These are phyloP conservation scores for Metarhizium humberi DNA, from an alignment of 2,329 filamentous ascomycete genomes.

Conservation along the genomic window DNA sequence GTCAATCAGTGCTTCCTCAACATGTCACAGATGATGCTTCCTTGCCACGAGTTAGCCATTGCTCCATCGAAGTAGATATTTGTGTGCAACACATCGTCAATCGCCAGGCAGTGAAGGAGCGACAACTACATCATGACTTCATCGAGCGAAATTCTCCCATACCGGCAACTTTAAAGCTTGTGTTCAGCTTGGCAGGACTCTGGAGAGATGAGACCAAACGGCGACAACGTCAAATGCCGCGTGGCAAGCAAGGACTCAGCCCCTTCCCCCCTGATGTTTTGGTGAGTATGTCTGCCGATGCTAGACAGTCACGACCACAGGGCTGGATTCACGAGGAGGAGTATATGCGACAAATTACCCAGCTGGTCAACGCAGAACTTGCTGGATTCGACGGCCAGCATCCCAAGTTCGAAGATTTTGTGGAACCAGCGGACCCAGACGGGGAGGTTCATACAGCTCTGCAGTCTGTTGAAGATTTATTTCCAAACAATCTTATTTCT, in stretches of 20 bases:
- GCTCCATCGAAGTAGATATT: constrained; percentile 81
- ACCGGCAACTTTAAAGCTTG: constrained; percentile 64
- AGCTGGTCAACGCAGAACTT: constrained; percentile 57
- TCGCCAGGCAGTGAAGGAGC: constrained; percentile 61
- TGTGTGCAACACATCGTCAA: constrained; percentile 85
- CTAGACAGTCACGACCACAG: constrained; percentile 60
- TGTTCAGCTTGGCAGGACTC: constrained; percentile 86
- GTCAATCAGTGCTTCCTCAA: constrained; percentile 51
- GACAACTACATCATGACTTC: constrained; percentile 82
- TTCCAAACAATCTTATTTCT: constrained; percentile 54
- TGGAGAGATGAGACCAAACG: constrained; percentile 86
- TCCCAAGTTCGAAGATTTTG: constrained; percentile 57
- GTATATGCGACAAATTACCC: constrained; percentile 54
- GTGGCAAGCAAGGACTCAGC: constrained; percentile 54
- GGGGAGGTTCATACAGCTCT: constrained; percentile 63
- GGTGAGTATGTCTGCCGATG: constrained; percentile 81
- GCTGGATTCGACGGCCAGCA: constrained; percentile 27
- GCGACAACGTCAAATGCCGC: constrained; percentile 62
- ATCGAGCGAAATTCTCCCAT: constrained; percentile 59
- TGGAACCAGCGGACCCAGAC: constrained; percentile 43
- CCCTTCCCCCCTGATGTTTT: constrained; percentile 76
- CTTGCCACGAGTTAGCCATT: constrained; percentile 76
- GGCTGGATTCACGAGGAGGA: constrained; percentile 92
- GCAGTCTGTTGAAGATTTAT: constrained; percentile 82
- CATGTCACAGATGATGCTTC: constrained; percentile 43